Evolutionary conservation across 495 filamentous ascomycete species (phyloP), one percentile per base, ranked within the genome.

Genomic region (Lepraria neglecta): DNA sequence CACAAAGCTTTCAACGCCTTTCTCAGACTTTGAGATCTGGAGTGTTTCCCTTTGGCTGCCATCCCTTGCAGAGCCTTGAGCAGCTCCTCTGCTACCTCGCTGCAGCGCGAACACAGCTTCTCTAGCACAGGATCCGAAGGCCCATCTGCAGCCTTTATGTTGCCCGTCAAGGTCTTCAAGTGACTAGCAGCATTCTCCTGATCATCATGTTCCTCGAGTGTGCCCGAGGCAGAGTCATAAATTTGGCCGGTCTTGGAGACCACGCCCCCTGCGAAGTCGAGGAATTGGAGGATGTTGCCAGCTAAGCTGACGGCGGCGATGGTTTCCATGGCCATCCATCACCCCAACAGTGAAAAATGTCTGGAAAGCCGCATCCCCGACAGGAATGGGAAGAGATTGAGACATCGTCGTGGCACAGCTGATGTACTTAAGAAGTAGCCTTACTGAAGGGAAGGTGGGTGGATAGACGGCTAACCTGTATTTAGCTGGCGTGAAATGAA

Each of bases 211-310:
- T 28, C 59, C 6, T 31, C 33, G 21, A 48, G 33, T 2, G 30
- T 47, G 27, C 52, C 43, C 43, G 30, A 48, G 10, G 6, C 7
- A 4, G 19, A 61, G 3, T 53, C 30, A 40, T 47, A 33, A 12
- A 48, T 43, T 31, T 48, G n/a, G 43, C 52, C 17, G 5, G 15
- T 19, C 21, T 30, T 42, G 10, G 52, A 46, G 42, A 61, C 5
- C 7, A 44, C 30, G 12, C 4, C 19, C n/a, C 40, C 30, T 0
- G n/a, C 21, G 19, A 30, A 27, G 17, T 43, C 19, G 10, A 61
- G n/a, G 43, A 31, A 61, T 28, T 56, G 19, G 21, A 42, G 42
- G 21, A 55, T 47, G 33, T 61, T 56, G 43, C 17, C 59, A 35
- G 51, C 43, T 19, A 31, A 38, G 50, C 52, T 47, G 30, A 56